Evolutionary conservation across 371 early-diverging fungal genomes (phyloP).

Genomic region (Mortierella sp.): DNA sequence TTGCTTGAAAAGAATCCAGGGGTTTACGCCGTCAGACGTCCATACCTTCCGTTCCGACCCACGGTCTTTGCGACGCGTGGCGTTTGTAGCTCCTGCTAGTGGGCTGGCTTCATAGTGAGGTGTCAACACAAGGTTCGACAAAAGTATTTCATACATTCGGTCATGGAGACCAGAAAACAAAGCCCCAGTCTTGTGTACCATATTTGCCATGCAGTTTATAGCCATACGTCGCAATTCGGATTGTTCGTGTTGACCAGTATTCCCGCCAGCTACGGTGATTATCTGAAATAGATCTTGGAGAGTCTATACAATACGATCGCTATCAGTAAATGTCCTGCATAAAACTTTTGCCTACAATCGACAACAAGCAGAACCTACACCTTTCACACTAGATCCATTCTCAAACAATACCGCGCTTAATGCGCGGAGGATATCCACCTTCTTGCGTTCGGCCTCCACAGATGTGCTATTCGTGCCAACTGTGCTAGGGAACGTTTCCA

Average conservation of each 20-base stretch:
- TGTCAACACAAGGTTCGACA: slow-evolving; percentile 26
- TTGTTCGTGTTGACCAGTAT: neutral
- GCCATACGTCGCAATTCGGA: slow-evolving; percentile 42
- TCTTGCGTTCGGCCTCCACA: slow-evolving; percentile 1
- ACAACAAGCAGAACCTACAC: slow-evolving; percentile 5
- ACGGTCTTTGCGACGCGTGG: slow-evolving; percentile 27
- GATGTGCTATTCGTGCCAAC: neutral
- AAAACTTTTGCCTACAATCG: neutral
- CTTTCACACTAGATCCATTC: slow-evolving; percentile 31
- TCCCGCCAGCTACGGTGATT: slow-evolving; percentile 1
- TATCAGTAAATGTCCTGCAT: neutral
- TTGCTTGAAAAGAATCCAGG: neutral
- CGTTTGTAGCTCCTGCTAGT: slow-evolving; percentile 1
- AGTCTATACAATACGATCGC: slow-evolving; percentile 14
- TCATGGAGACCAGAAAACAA: slow-evolving; percentile 30
- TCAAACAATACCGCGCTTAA: slow-evolving; percentile 39
- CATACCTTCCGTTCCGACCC: slow-evolving; percentile 50
- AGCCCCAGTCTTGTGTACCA: slow-evolving; percentile 44
- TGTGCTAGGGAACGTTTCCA: neutral
- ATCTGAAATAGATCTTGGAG: slow-evolving; percentile 24
- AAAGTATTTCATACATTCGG: slow-evolving; percentile 33
- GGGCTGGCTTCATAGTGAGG: slow-evolving; percentile 19
- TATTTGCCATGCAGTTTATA: slow-evolving; percentile 42
- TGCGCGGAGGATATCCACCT: slow-evolving; percentile 48
- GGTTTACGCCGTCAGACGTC: neutral